A percentile compares a stretch with the other conserved stretches of the same genome.
These are phyloP conservation scores for Trichoderma gamsii DNA, from an alignment of 495 filamentous ascomycete species.

Conservation along the genomic window DNA sequence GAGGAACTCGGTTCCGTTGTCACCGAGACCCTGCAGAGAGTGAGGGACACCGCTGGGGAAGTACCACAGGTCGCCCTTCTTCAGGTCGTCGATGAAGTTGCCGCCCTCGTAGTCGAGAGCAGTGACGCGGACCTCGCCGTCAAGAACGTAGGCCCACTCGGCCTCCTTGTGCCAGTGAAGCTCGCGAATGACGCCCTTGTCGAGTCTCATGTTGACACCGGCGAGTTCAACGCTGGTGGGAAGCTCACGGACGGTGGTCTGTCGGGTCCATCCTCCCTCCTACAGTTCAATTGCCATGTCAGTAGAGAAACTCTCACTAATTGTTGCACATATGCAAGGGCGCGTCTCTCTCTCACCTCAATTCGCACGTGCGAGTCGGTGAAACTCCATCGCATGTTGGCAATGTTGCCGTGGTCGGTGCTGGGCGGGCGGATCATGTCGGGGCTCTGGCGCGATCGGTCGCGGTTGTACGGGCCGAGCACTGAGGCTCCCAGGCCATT, in stretches of 20 bases:
- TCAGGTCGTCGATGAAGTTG: constrained; percentile 63
- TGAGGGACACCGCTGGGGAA: constrained; percentile 68
- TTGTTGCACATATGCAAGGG: background rate
- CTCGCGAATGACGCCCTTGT: constrained; percentile 62
- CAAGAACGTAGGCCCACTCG: constrained; percentile 63
- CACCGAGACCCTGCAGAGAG: constrained; percentile 58
- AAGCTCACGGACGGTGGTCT: constrained; percentile 58
- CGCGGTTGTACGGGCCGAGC: constrained; percentile 58
- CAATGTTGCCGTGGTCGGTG: constrained; percentile 56
- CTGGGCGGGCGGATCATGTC: constrained; percentile 59
- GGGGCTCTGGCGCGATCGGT: constrained; percentile 56
- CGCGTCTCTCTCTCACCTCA: constrained; percentile 37
- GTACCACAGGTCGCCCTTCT: constrained; percentile 67
- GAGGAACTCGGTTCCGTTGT: constrained; percentile 65
- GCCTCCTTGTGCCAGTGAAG: constrained; percentile 70
- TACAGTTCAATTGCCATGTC: constrained; percentile 23
- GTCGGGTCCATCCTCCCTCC: constrained; percentile 64
- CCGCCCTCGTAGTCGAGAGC: constrained; percentile 63
- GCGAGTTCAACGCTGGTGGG: constrained; percentile 55
- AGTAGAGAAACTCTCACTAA: background rate
- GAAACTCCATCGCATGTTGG: constrained; percentile 64
- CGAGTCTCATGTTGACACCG: constrained; percentile 63
- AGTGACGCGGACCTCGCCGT: constrained; percentile 54
- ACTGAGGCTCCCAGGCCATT: constrained; percentile 58
- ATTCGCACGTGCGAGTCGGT: constrained; percentile 61